These are phyloP conservation scores for Arctium lappa DNA, from an alignment of 129 eudicot species.

Conservation along the genomic window DNA sequence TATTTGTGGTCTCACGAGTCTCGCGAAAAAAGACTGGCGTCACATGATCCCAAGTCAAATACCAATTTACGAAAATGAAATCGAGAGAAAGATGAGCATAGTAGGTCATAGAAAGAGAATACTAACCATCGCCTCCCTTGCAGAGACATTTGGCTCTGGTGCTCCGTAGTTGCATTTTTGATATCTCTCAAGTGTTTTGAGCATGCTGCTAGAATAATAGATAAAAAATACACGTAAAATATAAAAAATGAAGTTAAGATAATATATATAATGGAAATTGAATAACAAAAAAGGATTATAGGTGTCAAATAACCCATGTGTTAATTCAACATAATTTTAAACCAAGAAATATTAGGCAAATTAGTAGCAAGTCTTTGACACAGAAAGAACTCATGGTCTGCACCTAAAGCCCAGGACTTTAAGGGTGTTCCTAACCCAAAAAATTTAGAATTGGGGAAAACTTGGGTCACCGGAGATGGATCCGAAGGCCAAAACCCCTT, in stretches of 20 bases:
- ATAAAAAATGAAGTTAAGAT: neutral
- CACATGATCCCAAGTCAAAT: too few species aligned
- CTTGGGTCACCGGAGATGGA: neutral
- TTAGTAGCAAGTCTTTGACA: neutral
- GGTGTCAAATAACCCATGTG: neutral
- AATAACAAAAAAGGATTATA: neutral
- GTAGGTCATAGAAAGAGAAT: neutral
- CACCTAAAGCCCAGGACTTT: neutral
- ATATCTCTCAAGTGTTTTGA: constrained; percentile 86
- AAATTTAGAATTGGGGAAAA: neutral
- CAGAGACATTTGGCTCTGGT: constrained; percentile 66
- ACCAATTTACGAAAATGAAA: neutral
- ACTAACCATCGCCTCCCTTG: constrained; percentile 79
- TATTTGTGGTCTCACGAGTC: too few species aligned
- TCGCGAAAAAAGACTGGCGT: too few species aligned
- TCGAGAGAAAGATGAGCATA: neutral
- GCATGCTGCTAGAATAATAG: constrained; percentile 67
- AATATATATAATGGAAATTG: neutral
- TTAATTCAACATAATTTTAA: neutral
- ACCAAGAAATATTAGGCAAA: neutral
- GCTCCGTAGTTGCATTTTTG: constrained; percentile 96
- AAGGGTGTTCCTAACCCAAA: neutral
- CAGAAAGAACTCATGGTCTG: neutral
- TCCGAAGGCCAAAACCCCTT: neutral
- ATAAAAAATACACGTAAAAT: neutral